phyloP scores from a whole-genome alignment of 78 protist genomes.

The Pigoraptor vietnamica region DNA sequence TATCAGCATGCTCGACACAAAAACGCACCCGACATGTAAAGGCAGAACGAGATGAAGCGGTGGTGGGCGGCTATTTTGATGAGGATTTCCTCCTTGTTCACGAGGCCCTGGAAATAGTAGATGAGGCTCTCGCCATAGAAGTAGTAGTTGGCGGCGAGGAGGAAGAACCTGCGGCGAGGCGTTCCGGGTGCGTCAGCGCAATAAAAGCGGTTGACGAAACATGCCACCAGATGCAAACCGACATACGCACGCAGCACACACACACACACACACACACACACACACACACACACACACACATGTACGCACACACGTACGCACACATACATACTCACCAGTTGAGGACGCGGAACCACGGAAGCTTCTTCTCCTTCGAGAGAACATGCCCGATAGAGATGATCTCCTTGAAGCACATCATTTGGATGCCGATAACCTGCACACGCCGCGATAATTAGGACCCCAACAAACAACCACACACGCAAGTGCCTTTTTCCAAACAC shows the following conservation, averaged over 20 bases:
- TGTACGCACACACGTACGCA: neutral
- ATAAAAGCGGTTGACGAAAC: neutral
- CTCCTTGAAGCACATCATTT: slow-evolving; percentile 40
- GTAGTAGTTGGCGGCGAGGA: slow-evolving; percentile 48
- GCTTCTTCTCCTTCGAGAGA: slow-evolving; percentile 25
- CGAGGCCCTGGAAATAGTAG: neutral
- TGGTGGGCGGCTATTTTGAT: neutral
- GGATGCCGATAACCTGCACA: slow-evolving; percentile 34
- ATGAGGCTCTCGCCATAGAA: slow-evolving; percentile 51
- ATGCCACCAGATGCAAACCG: no score
- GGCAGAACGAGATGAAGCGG: slow-evolving; percentile 7
- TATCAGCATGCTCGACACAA: neutral
- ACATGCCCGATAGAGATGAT: slow-evolving; percentile 36
- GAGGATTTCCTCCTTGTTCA: neutral
- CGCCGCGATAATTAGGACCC: neutral
- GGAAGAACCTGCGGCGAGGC: slow-evolving; percentile 57
- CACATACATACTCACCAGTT: slow-evolving; percentile 23
- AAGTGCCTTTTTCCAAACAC: no score
- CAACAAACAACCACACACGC: neutral
- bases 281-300: neutral
- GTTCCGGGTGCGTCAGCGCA: neutral
- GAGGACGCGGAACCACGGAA: slow-evolving; percentile 28
- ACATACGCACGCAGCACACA: no score
- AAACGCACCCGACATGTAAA: slow-evolving; percentile 7
- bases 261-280: no score